Evolutionary conservation across 306 rosid species (phyloP).

Genomic region (Purshia tridentata): DNA sequence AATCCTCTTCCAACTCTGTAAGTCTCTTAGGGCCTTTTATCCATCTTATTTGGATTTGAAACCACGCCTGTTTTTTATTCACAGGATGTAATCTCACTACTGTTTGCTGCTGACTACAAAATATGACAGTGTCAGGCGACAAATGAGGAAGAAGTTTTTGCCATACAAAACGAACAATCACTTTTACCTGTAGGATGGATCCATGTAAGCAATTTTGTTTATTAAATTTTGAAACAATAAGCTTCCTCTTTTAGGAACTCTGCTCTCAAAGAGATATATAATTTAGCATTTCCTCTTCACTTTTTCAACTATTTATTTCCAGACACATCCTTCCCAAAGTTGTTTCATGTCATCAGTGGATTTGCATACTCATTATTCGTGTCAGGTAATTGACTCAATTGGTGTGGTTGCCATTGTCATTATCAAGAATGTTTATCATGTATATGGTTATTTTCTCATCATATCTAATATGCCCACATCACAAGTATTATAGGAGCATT

Average conservation of each 20-base stretch:
- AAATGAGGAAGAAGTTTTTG: conserved; percentile 73
- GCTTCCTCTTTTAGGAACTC: background rate
- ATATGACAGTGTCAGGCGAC: conserved; percentile 72
- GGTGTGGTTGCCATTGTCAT: conserved; percentile 17
- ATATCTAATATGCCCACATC: background rate
- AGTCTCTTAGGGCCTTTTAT: conserved; percentile 28
- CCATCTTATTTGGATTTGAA: conserved; percentile 16
- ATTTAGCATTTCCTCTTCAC: conserved; percentile 3
- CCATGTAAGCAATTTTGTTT: conserved; percentile 47
- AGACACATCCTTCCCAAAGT: conserved; percentile 89
- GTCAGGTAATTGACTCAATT: conserved; percentile 55
- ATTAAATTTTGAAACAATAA: background rate
- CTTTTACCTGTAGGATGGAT: conserved; percentile 88
- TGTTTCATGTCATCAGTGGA: conserved; percentile 93
- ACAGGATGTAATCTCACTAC: conserved; percentile 19
- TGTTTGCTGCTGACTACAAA: conserved; percentile 37
- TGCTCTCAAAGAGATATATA: background rate
- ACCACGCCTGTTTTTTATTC: background rate
- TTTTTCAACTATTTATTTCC: conserved; percentile 21
- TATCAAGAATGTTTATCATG: background rate
- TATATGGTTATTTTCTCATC: background rate
- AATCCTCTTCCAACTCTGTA: conserved; percentile 78
- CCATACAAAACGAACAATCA: conserved; percentile 64
- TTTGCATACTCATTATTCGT: conserved; percentile 79
- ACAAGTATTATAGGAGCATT: background rate